Percentiles rank a stretch among this genome's conserved stretches.
Conservation (phyloP, 768 basidiomycete genomes). For the Clitopilus passeckerianus region DNA sequence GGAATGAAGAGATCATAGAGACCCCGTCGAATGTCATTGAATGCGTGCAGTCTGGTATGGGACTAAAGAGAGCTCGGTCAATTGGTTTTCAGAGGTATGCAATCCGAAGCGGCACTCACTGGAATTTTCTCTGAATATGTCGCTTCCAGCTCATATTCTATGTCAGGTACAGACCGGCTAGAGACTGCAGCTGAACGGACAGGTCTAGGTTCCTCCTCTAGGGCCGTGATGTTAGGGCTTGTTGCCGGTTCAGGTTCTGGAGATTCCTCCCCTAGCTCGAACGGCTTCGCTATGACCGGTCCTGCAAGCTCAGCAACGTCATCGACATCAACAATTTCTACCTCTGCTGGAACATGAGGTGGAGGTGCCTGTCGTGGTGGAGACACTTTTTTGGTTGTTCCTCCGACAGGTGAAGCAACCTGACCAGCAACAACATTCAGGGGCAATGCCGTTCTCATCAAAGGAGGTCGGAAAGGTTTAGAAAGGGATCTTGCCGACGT, state of each 20-base stretch:
- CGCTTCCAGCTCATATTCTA: slow-evolving; percentile 31
- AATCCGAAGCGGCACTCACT: slow-evolving; percentile 17
- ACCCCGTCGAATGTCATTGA: slow-evolving; percentile 32
- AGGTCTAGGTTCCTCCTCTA: too few species aligned
- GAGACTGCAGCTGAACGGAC: not conserved
- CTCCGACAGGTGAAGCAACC: not conserved
- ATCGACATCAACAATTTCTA: too few species aligned
- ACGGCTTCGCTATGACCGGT: too few species aligned
- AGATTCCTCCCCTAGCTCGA: not conserved
- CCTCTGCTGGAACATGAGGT: too few species aligned
- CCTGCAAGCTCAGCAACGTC: too few species aligned
- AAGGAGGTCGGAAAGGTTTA: not conserved
- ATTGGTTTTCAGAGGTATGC: not conserved
- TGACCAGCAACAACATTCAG: not conserved
- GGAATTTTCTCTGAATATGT: slow-evolving; percentile 37
- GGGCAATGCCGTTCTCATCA: not conserved
- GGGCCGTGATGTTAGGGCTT: not conserved
- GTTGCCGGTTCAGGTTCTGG: not conserved
- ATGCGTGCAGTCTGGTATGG: slow-evolving; percentile 26
- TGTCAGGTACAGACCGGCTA: slow-evolving; percentile 16
- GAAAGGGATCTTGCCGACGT: not conserved
- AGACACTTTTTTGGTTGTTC: not conserved
- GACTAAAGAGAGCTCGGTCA: slow-evolving; percentile 16
- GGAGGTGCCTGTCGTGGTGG: not conserved
- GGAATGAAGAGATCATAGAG: slow-evolving; percentile 31